Conservation (phyloP, 176 grass and related monocot species). For the Tillandsia fasciculata region DNA sequence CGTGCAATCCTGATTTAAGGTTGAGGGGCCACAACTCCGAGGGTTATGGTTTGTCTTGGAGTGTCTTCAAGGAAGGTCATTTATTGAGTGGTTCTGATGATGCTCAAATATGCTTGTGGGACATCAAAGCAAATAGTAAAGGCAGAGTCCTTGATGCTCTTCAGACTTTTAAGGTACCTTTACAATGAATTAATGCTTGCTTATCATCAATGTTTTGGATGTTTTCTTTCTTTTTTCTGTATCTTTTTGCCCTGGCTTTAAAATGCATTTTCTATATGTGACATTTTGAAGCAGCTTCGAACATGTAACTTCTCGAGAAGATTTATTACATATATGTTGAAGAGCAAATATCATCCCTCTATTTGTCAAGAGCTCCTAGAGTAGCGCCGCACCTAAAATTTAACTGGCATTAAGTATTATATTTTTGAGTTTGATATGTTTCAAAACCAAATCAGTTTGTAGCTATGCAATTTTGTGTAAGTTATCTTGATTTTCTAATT, state of each 20-base stretch:
- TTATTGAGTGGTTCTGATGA: slow-evolving; percentile 96
- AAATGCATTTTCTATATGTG: slow-evolving; percentile 3
- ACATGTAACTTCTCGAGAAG: not conserved
- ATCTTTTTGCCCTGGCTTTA: not conserved
- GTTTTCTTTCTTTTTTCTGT: not conserved
- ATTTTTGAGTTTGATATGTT: too few species aligned
- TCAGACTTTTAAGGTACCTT: slow-evolving; percentile 78
- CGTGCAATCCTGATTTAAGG: slow-evolving; percentile 89
- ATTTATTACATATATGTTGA: too few species aligned
- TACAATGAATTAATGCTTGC: not conserved
- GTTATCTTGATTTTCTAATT: too few species aligned
- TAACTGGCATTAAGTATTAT: too few species aligned
- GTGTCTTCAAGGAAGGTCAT: slow-evolving; percentile 86
- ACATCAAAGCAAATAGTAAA: slow-evolving; percentile 68
- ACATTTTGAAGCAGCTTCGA: not conserved
- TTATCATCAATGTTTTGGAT: slow-evolving; percentile 6
- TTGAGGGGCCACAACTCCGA: slow-evolving; percentile 88
- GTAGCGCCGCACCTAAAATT: too few species aligned
- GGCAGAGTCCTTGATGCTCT: slow-evolving; percentile 81
- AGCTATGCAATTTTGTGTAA: too few species aligned
- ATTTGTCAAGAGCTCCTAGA: too few species aligned
- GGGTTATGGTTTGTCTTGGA: slow-evolving; percentile 99
- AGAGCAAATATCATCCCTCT: too few species aligned
- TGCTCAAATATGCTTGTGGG: slow-evolving; percentile 93
- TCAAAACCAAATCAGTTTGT: too few species aligned